Conservation (phyloP, 768 basidiomycete genomes). For the Bullera alba region DNA sequence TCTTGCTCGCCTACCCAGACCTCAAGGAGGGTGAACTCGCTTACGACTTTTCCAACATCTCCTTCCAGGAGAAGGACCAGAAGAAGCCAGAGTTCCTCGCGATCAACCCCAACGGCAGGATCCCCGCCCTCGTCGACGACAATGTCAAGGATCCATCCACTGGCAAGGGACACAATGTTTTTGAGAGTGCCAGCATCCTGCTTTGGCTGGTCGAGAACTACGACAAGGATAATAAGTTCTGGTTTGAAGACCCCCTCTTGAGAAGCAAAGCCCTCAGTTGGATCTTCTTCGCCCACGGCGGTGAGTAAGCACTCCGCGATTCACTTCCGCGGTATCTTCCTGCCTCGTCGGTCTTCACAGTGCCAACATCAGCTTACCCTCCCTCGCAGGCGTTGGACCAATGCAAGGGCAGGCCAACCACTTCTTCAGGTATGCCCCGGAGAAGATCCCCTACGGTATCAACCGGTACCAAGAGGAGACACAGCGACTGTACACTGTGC, state of each 20-base stretch:
- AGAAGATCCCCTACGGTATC: slow-evolving; percentile 42
- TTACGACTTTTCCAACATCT: slow-evolving; percentile 48
- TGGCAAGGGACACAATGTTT: slow-evolving; percentile 36
- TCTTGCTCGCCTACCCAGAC: slow-evolving; percentile 53
- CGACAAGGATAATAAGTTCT: slow-evolving; percentile 63
- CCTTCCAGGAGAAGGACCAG: slow-evolving; percentile 62
- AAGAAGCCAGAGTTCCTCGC: slow-evolving; percentile 75
- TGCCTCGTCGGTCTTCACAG: too few relatives aligned
- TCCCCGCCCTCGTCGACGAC: slow-evolving; percentile 46
- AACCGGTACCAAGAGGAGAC: slow-evolving; percentile 74
- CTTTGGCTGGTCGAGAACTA: slow-evolving; percentile 73
- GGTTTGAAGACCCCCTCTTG: slow-evolving; percentile 49
- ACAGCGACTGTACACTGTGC: slow-evolving; percentile 71
- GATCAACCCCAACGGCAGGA: slow-evolving; percentile 48
- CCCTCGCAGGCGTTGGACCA: slow-evolving; percentile 52
- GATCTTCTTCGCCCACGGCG: slow-evolving; percentile 66
- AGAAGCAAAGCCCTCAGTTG: slow-evolving; percentile 72
- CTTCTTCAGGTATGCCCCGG: slow-evolving; percentile 54
- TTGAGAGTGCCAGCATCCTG: slow-evolving; percentile 63
- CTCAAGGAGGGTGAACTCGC: slow-evolving; percentile 24
- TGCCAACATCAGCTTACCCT: neutral
- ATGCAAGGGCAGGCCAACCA: slow-evolving; percentile 77
- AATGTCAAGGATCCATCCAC: slow-evolving; percentile 14
- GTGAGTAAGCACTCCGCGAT: slow-evolving; percentile 11
- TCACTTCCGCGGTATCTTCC: neutral